Evolutionary conservation across 1,139 yeast genomes (phyloP).

Genomic region (Debaryomyces fabryi): DNA sequence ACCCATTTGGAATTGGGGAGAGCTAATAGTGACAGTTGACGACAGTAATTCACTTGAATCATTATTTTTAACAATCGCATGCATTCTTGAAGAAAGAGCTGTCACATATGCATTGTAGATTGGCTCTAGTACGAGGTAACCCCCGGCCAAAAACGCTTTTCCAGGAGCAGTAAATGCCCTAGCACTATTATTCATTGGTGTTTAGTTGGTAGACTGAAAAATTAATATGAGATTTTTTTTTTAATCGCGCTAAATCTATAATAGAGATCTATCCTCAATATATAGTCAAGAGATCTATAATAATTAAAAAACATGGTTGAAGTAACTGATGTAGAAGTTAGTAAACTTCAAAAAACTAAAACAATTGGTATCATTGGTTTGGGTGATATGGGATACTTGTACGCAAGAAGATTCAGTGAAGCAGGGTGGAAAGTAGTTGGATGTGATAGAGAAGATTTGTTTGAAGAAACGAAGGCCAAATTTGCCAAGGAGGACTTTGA

Average conservation of each 20-base stretch:
- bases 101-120: conserved; percentile 75
- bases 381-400: conserved; percentile 94
- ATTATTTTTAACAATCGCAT: conserved; percentile 54
- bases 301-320: conserved; percentile 9
- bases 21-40: conserved; percentile 48
- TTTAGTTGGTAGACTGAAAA: background rate
- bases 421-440: conserved; percentile 95
- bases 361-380: conserved; percentile 88
- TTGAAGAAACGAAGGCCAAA: conserved; percentile 46
- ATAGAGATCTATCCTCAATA: background rate
- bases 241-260: background rate
- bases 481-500: conserved; percentile 50
- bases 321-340: conserved; percentile 15
- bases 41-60: conserved; percentile 11
- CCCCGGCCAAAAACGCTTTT: conserved; percentile 92
- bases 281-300: background rate
- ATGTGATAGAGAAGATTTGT: conserved; percentile 79
- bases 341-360: conserved; percentile 33
- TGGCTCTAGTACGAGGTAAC: conserved; percentile 86
- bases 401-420: conserved; percentile 72
- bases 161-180: conserved; percentile 86
- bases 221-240: background rate
- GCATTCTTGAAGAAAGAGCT: conserved; percentile 89
- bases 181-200: background rate
- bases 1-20: conserved; percentile 81